Conservation (phyloP, 1,139 yeast genomes). For the Kazachstania sp. region DNA sequence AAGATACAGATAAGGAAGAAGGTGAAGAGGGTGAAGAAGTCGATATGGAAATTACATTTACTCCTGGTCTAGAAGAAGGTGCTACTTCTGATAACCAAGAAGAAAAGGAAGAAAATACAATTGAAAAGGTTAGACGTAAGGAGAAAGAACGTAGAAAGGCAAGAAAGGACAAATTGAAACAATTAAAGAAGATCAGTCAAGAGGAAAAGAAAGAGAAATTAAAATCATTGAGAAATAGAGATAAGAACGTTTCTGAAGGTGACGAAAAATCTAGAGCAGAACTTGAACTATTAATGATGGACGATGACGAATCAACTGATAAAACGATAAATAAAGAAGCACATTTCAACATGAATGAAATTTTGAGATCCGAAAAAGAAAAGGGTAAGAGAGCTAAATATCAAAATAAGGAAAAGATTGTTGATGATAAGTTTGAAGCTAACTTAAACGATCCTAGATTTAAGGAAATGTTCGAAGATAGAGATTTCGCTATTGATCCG, state of each 20-base stretch:
- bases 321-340: constrained; percentile 34
- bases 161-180: constrained; percentile 67
- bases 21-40: constrained; percentile 52
- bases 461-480: constrained; percentile 76
- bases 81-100: constrained; percentile 32
- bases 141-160: constrained; percentile 86
- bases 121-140: constrained; percentile 75
- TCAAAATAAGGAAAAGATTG: constrained; percentile 41
- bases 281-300: constrained; percentile 65
- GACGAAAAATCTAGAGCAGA: constrained; percentile 51
- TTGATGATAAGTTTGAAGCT: constrained; percentile 57
- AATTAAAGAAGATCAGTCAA: constrained; percentile 40
- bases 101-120: constrained; percentile 60
- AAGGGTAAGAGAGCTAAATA: constrained; percentile 44
- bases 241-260: constrained; percentile 17
- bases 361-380: constrained; percentile 61
- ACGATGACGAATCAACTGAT: constrained; percentile 44
- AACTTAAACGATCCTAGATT: constrained; percentile 80
- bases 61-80: constrained; percentile 68
- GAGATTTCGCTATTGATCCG: constrained; percentile 88
- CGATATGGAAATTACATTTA: constrained; percentile 93
- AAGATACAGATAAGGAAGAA: constrained; percentile 20
- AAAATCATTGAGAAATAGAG: constrained; percentile 22
- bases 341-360: constrained; percentile 77
- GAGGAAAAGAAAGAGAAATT: constrained; percentile 34